A percentile compares a stretch with the other conserved stretches of the same genome.
Conservation (phyloP, 208 protist genomes). For the Jaenimonas drosophilae region DNA sequence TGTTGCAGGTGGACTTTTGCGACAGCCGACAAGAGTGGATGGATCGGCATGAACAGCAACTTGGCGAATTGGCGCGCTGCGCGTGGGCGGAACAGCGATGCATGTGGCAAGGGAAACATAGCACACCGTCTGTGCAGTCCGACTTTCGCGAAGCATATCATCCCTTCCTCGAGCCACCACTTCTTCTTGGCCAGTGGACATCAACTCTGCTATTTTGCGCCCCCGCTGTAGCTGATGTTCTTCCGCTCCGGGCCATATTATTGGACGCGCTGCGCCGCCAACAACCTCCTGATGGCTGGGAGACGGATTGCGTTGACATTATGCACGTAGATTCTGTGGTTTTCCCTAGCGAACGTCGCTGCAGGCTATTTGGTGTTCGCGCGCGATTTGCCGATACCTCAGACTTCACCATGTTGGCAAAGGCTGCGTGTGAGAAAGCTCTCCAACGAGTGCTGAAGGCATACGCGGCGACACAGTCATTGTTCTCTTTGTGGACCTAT, state of each 20-base stretch:
- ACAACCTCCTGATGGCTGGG: not conserved
- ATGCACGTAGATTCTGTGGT: constrained; percentile 38
- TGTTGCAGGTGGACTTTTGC: no score
- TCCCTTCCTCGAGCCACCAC: constrained; percentile 25
- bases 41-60: no score
- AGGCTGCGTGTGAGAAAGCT: constrained; percentile 6
- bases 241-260: constrained; percentile 16
- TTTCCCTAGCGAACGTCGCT: constrained; percentile 11
- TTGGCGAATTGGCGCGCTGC: no score
- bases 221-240: constrained; percentile 36
- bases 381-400: constrained; percentile 14
- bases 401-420: not conserved
- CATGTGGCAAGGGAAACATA: no score
- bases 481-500: constrained; percentile 53
- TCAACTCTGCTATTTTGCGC: constrained; percentile 45
- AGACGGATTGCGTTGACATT: constrained; percentile 21
- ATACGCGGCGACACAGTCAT: constrained; percentile 5
- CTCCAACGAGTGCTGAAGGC: constrained; percentile 13
- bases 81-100: no score
- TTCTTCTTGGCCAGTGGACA: constrained; percentile 49
- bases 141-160: no score
- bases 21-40: no score
- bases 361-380: constrained; percentile 36
- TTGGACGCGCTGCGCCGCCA: constrained; percentile 6
- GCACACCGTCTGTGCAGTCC: no score